A percentile compares a stretch with the other conserved stretches of the same genome.
Conservation (phyloP, 805 yeast species). For the Teunomyces lycoperdinae region DNA sequence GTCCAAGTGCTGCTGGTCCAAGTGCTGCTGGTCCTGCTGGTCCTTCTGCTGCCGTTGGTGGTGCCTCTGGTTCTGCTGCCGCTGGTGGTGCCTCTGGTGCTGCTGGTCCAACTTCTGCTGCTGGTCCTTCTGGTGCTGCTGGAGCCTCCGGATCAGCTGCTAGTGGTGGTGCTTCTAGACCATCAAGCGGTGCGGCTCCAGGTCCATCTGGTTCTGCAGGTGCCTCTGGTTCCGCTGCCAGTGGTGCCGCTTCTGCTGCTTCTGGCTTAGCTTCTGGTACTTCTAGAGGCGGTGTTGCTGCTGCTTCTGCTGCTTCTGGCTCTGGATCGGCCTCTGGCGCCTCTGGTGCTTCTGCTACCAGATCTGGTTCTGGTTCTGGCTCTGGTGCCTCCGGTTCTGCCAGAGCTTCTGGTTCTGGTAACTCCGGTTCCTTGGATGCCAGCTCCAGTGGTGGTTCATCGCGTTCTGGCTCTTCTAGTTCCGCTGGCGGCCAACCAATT, state of each 20-base stretch:
- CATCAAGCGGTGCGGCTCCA: background rate
- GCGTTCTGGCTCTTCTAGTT: slow-evolving; percentile 6
- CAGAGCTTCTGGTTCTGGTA: slow-evolving; percentile 5
- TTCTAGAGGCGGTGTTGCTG: slow-evolving; percentile 4
- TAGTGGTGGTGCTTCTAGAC: background rate
- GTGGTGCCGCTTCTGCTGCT: background rate
- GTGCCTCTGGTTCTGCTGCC: slow-evolving; percentile 3
- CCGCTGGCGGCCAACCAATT: slow-evolving; percentile 4
- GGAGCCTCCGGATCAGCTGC: slow-evolving; percentile 1
- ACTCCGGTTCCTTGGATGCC: slow-evolving; percentile 1
- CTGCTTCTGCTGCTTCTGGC: background rate
- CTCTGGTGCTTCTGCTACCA: slow-evolving; percentile 6
- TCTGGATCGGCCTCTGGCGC: slow-evolving; percentile 7
- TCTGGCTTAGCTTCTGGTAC: slow-evolving; percentile 2
- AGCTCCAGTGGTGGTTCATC: slow-evolving; percentile 5
- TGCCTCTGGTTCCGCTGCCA: slow-evolving; percentile 1
- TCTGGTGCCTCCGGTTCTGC: slow-evolving; percentile 2
- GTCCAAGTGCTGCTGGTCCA: slow-evolving; percentile 6
- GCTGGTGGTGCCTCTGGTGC: slow-evolving; percentile 5
- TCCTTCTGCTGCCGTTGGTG: slow-evolving; percentile 4
- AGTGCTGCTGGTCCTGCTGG: slow-evolving; percentile 6
- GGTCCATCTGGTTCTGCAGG: slow-evolving; percentile 1
- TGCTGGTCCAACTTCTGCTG: too few relatives aligned
- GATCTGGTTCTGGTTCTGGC: slow-evolving; percentile 2
- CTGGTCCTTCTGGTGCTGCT: slow-evolving; percentile 6